Base-by-base conservation (phyloP, 768 basidiomycete genomes). In the Mycena sanguinolenta region DNA sequence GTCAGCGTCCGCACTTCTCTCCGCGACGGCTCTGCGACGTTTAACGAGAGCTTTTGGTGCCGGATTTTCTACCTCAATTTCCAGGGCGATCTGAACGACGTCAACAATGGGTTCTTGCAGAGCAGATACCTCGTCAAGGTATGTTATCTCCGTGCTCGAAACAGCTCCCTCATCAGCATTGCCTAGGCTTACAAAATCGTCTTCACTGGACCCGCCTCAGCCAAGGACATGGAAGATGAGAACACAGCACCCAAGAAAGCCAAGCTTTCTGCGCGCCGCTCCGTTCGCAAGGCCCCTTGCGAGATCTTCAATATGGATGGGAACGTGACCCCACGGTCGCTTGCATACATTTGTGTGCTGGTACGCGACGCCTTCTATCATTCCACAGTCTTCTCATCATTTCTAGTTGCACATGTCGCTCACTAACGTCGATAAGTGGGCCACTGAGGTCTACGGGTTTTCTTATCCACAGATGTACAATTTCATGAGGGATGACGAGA, bases 111-210 rank as follows among this genome's bases (percentile, higher is more conserved):
- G 1, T 71, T 62, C 49, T 16, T 65, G 17, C 21, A 63, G 60
- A 71, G 70, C 59, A 38, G 70, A 17, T 71, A 65, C 23, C n/a
- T 71, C 6, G 52, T 66, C 23, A 27, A 57, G 58, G 69, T 71
- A n/a, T 27, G 54, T 30, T n/a, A 14, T 10, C 8, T 6, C 39
- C 16, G n/a, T 21, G 9, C 12, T 28, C 5, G 4, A 6, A 21
- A 9, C 23, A 4, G 2, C 42, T 16, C 46, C 1, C 30, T 36
- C 7, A 27, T 28, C 17, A 16, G 27, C 30, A 14, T 36, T n/a
- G n/a, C 10, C 21, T 42, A 71, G 69, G 32, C 23, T 13, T 65
- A 38, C 39, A 55, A 36, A n/a, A 52, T 34, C 30, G 46, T 66
- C 23, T 61, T 66, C 46, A 55, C 52, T 1, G 58, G 27, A 23